Evolutionary conservation across 352 stramenopile genomes (phyloP).

Genomic region (Albugo laibachii): DNA sequence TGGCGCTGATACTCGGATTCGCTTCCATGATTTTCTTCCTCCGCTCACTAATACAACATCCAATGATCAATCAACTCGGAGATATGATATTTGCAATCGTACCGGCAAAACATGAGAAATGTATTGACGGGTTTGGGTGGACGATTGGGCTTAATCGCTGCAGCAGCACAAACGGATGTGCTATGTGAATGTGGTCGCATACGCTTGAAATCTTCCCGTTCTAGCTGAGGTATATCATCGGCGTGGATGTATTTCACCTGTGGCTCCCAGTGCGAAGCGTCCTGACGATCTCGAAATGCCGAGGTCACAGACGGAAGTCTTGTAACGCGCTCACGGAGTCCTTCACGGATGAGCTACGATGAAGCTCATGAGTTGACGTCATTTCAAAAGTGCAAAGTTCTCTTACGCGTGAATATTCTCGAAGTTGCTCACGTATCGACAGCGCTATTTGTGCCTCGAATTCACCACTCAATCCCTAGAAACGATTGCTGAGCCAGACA

Average conservation of each 20-base stretch:
- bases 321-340: conserved; percentile 32
- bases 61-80: neutral
- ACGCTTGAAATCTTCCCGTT: conserved; percentile 62
- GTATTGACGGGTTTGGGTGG: conserved; percentile 70
- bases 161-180: conserved; percentile 12
- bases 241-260: conserved; percentile 56
- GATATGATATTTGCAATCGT: neutral
- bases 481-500: neutral
- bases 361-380: conserved; percentile 1
- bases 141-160: conserved; percentile 27
- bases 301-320: conserved; percentile 29
- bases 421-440: conserved; percentile 60
- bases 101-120: conserved; percentile 69
- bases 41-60: conserved; percentile 21
- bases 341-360: conserved; percentile 45
- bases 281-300: conserved; percentile 36
- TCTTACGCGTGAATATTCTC: conserved; percentile 42
- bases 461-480: conserved; percentile 45
- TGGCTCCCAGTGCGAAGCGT: conserved; percentile 36
- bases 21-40: conserved; percentile 66
- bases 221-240: conserved; percentile 47
- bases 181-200: conserved; percentile 44
- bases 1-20: conserved; percentile 45
- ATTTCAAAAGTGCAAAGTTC: neutral
- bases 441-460: conserved; percentile 61